Conservation (phyloP, 1,284 basidiomycete species). For the Takashimella tepidaria region DNA sequence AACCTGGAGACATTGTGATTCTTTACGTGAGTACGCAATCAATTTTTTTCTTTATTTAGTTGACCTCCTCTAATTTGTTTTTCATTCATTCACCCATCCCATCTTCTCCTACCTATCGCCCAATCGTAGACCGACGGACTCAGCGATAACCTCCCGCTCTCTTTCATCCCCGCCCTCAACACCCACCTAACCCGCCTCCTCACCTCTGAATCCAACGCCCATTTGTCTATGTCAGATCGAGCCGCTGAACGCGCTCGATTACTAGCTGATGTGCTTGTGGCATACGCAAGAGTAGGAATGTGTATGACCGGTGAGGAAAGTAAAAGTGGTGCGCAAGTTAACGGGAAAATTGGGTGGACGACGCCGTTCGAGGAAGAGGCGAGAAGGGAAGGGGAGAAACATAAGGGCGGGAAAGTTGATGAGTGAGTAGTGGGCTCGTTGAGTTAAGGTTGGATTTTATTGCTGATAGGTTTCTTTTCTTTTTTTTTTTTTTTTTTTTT, state of each 20-base stretch:
- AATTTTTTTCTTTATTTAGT: too few relatives aligned
- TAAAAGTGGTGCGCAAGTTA: constrained; percentile 4
- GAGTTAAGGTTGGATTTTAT: not conserved
- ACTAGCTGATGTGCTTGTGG: constrained; percentile 49
- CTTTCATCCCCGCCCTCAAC: constrained; percentile 43
- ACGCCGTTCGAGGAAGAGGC: constrained; percentile 47
- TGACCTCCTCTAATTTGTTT: constrained; percentile 1
- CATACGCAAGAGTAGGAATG: constrained; percentile 48
- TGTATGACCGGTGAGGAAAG: constrained; percentile 39
- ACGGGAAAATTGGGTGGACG: constrained; percentile 31
- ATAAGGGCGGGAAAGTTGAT: constrained; percentile 50
- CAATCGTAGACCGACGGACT: constrained; percentile 53
- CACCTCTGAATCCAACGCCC: constrained; percentile 30
- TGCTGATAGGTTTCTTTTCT: not conserved
- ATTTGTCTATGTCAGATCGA: constrained; percentile 28
- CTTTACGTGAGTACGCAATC: constrained; percentile 40
- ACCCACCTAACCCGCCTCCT: constrained; percentile 27
- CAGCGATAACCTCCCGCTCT: constrained; percentile 52
- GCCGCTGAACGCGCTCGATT: constrained; percentile 41
- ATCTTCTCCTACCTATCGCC: not conserved
- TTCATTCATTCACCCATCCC: constrained; percentile 7
- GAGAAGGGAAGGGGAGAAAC: constrained; percentile 43
- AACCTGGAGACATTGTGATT: constrained; percentile 45
- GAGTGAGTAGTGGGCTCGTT: constrained; percentile 37
- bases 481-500: too few relatives aligned